Base-by-base conservation (phyloP, 805 yeast genomes). In the Scheffersomyces ergatensis region DNA sequence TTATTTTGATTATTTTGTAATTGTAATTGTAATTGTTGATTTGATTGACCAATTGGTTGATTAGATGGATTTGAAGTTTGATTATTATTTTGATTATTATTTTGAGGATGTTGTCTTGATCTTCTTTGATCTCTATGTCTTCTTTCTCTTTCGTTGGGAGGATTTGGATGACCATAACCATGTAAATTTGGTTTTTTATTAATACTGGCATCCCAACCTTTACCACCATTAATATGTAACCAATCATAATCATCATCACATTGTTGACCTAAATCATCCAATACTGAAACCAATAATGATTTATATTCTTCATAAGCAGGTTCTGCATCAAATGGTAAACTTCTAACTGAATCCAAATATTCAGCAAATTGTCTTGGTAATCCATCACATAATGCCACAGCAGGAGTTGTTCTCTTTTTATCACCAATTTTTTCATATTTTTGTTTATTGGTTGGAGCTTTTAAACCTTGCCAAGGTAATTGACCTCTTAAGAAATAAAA, bases 391-490 rank as follows among this genome's bases (percentile, higher is more conserved):
- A 83, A 62, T 36, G 81, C 83, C 34, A 69, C 71, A 7, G 85
- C 79, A 12, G 82, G 76, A 1, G 89, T 80, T 13, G 83, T 73
- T 56, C 83, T 82, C 60, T 86, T 86, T 54, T 84, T 84, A 49
- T 84, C 85, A 21, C 93, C 93, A 60, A 86, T 86, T 57, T 85
- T 85, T 60, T 86, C 93, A 58, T 85, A 85, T 60, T 85, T 85
- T 49, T 80, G 76, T 59, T 86, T 85, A 60, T 85, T 85, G n/a
- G 88, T 85, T 44, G 89, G 89, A 1, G 92, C 93, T 62, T 85
- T 85, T 45, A 85, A 67, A n/a, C 95, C 95, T 65, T 85, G 95
- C 95, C 95, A 85, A 34, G 95, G 95, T 57, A 85, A 72, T 47
- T 81, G 83, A 21, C 95, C 93, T 55, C 86, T 76, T 41, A 85